These are phyloP conservation scores for Elaeis guineensis DNA, from an alignment of 176 grass and related monocot species.

Conservation along the genomic window DNA sequence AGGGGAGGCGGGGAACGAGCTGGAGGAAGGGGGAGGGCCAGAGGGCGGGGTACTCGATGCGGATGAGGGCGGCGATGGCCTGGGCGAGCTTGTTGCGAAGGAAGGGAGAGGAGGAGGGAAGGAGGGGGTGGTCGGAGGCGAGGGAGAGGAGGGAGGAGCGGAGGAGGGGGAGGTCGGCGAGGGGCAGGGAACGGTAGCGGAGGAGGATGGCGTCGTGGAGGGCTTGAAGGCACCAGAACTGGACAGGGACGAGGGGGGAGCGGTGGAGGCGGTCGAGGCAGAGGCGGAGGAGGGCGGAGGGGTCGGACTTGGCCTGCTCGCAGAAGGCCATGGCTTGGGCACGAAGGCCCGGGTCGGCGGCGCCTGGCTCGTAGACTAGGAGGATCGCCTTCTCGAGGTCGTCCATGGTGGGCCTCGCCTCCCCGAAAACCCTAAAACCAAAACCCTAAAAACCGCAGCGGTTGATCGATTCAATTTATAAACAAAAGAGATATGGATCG, in stretches of 20 bases:
- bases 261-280: conserved; percentile 70
- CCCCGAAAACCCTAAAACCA: too few relatives aligned
- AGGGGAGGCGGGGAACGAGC: conserved; percentile 36
- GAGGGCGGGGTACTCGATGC: conserved; percentile 67
- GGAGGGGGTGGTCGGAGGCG: conserved; percentile 26
- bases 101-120: conserved; percentile 50
- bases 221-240: conserved; percentile 93
- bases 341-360: conserved; percentile 39
- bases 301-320: conserved; percentile 48
- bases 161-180: conserved; percentile 44
- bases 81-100: conserved; percentile 92
- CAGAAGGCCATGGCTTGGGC: conserved; percentile 78
- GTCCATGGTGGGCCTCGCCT: conserved; percentile 48
- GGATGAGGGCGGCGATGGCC: conserved; percentile 66
- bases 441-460: too few relatives aligned
- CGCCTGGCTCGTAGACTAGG: conserved; percentile 44
- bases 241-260: conserved; percentile 52
- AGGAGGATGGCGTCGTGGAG: conserved; percentile 57
- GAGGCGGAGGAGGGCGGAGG: conserved; percentile 57
- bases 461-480: too few relatives aligned
- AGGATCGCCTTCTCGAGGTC: conserved; percentile 93
- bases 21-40: conserved; percentile 62
- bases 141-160: conserved; percentile 80
- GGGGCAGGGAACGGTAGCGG: conserved; percentile 33
- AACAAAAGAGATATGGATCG: too few relatives aligned